Percentiles rank a stretch among this genome's conserved stretches.
Conservation (phyloP, 768 basidiomycete genomes). For the Xerocomellus intermedius region DNA sequence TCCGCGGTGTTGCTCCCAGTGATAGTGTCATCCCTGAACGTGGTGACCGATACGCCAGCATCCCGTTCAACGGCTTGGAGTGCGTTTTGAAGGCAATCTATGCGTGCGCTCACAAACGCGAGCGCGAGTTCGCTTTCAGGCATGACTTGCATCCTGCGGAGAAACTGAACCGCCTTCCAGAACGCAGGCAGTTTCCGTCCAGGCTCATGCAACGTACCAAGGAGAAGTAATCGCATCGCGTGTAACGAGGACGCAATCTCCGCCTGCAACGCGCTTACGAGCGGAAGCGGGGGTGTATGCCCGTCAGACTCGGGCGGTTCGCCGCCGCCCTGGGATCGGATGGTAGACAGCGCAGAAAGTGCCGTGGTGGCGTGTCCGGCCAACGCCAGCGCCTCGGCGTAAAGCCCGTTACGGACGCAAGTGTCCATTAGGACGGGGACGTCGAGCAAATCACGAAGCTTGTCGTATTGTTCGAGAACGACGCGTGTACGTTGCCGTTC, state of each 20-base stretch:
- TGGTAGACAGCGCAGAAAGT: conserved; percentile 37
- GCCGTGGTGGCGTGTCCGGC: conserved; percentile 65
- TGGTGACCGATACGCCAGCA: conserved; percentile 35
- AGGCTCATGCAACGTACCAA: conserved; percentile 77
- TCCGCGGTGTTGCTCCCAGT: conserved; percentile 25
- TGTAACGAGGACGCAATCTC: conserved; percentile 66
- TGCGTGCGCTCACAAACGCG: conserved; percentile 76
- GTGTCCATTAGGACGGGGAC: conserved; percentile 89
- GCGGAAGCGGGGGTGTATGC: conserved; percentile 18
- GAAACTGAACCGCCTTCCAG: conserved; percentile 86
- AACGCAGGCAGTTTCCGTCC: conserved; percentile 81
- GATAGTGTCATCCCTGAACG: conserved; percentile 13
- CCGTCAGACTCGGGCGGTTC: conserved; percentile 48
- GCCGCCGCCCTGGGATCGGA: conserved; percentile 30
- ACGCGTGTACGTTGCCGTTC: conserved; percentile 74
- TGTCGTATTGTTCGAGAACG: conserved; percentile 94
- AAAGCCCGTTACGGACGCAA: conserved; percentile 90
- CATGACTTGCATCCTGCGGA: conserved; percentile 75
- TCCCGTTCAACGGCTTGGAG: conserved; percentile 52
- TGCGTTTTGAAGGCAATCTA: conserved; percentile 57
- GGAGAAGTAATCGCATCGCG: conserved; percentile 72
- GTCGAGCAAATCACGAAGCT: conserved; percentile 88
- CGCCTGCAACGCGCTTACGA: conserved; percentile 51
- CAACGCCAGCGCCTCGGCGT: conserved; percentile 87
- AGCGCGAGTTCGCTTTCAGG: conserved; percentile 80